A percentile compares a stretch with the other conserved stretches of the same genome.
Evolutionary conservation across 148 eudicot genomes (phyloP).

Genomic region (Rhododendron molle): DNA sequence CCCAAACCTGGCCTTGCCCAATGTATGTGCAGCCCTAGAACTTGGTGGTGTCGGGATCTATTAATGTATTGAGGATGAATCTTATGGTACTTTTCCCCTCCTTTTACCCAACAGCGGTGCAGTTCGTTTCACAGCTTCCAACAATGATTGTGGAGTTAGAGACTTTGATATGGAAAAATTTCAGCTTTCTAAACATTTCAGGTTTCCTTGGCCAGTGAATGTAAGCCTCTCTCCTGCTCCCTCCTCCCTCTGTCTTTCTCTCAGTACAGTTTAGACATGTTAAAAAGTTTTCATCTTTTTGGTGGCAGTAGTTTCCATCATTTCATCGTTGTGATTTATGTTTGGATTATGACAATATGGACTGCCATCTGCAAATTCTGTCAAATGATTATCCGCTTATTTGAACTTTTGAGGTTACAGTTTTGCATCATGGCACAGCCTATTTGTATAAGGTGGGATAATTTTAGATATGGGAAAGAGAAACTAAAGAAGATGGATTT

Average conservation of each 20-base stretch:
- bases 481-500: background rate
- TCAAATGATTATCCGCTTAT: background rate
- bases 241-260: background rate
- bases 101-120: background rate
- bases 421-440: background rate
- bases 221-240: constrained; percentile 26
- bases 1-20: too few species aligned
- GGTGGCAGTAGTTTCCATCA: background rate
- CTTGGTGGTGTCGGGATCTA: background rate
- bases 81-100: background rate
- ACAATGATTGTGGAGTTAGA: constrained; percentile 71
- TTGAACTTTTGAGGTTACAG: background rate
- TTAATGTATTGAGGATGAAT: background rate
- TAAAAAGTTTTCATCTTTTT: background rate
- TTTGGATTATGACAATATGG: background rate
- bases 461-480: background rate
- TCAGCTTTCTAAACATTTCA: constrained; percentile 58
- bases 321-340: constrained; percentile 47
- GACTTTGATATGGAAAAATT: constrained; percentile 79
- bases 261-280: background rate
- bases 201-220: constrained; percentile 81
- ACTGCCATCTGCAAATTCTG: constrained; percentile 15
- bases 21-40: too few species aligned
- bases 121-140: background rate
- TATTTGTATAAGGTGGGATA: background rate